Conservation (phyloP, 306 rosid species). For the Lotus japonicus region DNA sequence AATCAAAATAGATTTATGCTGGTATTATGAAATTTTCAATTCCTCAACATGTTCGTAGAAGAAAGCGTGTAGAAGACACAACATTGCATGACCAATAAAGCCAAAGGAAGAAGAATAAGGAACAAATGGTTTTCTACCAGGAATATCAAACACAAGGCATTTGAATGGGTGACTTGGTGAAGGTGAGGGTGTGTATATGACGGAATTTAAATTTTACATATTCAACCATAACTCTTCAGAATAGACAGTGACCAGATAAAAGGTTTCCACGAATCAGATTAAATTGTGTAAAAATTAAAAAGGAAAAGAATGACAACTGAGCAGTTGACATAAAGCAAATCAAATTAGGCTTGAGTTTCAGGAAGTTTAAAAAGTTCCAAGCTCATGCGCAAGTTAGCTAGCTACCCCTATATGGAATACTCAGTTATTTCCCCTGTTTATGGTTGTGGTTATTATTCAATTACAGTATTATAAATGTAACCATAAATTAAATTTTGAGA, state of each 20-base stretch:
- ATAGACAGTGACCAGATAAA: background rate
- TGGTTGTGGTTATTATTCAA: background rate
- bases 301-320: background rate
- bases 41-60: background rate
- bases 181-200: background rate
- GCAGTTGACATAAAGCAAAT: background rate
- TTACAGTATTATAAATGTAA: background rate
- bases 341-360: background rate
- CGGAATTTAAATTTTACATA: background rate
- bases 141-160: background rate
- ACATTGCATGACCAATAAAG: background rate
- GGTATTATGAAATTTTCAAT: background rate
- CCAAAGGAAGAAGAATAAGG: background rate
- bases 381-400: background rate
- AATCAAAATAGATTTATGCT: background rate
- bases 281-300: too few relatives aligned
- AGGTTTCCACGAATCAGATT: background rate
- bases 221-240: background rate
- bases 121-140: background rate
- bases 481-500: background rate
- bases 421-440: background rate
- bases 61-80: background rate
- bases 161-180: background rate
- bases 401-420: background rate
- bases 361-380: background rate